phyloP scores from a whole-genome alignment of 2,329 filamentous ascomycete genomes.

The Phialophora chinensis region DNA sequence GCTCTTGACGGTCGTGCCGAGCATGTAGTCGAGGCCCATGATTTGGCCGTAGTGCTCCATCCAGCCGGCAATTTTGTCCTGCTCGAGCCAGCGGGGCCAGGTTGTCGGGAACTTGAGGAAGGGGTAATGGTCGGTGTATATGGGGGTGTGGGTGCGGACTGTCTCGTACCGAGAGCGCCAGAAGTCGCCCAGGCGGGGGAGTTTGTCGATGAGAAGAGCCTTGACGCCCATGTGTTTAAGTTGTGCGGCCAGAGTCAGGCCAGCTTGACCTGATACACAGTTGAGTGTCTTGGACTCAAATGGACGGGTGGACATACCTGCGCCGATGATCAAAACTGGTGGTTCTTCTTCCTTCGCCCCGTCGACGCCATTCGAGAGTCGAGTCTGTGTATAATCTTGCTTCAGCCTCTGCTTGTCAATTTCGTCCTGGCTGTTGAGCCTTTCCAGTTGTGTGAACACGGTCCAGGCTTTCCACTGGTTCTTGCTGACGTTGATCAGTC shows the following conservation, averaged over 20 bases:
- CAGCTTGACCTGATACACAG: conserved; percentile 43
- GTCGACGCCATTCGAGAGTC: conserved; percentile 1
- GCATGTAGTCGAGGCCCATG: conserved; percentile 58
- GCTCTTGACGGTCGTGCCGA: conserved; percentile 47
- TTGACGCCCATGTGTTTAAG: conserved; percentile 64
- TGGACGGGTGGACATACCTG: conserved; percentile 5
- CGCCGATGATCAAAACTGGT: conserved; percentile 22
- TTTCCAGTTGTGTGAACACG: conserved; percentile 13
- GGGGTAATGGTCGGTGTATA: conserved; percentile 43
- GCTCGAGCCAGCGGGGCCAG: conserved; percentile 52
- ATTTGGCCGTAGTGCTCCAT: conserved; percentile 56
- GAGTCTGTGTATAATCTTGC: conserved; percentile 12
- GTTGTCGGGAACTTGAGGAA: conserved; percentile 46
- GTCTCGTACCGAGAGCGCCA: conserved; percentile 63
- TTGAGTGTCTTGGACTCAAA: background rate
- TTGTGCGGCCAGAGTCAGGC: conserved; percentile 63
- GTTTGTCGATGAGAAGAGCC: conserved; percentile 63
- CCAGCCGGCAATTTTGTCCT: conserved; percentile 57
- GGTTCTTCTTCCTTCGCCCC: conserved; percentile 5
- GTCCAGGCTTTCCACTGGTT: conserved; percentile 17
- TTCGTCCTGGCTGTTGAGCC: conserved; percentile 12
- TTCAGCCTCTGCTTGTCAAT: conserved; percentile 1
- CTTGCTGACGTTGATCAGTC: conserved; percentile 13
- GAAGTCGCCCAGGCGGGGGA: conserved; percentile 65
- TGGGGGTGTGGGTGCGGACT: conserved; percentile 37